A percentile compares a stretch with the other conserved stretches of the same genome.
These are phyloP conservation scores for Candida pseudoglaebosa DNA, from an alignment of 805 yeast species.

Conservation along the genomic window DNA sequence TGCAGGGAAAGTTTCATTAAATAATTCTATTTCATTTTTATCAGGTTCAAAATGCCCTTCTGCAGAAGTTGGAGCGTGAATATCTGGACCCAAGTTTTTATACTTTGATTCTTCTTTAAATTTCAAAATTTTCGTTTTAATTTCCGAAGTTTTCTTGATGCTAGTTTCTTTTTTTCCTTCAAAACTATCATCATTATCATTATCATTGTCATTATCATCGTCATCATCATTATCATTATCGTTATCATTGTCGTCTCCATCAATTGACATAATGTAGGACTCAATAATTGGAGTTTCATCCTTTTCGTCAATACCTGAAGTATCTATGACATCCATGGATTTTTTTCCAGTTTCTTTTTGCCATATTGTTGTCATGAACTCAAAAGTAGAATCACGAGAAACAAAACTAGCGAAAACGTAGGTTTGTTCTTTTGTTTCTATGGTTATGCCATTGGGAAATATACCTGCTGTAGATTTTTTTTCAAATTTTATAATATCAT, in stretches of 20 bases:
- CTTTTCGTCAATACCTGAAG: slow-evolving; percentile 2
- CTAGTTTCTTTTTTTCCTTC: slow-evolving; percentile 23
- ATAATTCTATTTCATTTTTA: slow-evolving; percentile 43
- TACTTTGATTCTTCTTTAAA: slow-evolving; percentile 38
- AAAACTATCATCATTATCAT: slow-evolving; percentile 28
- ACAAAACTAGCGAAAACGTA: slow-evolving; percentile 86
- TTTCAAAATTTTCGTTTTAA: slow-evolving; percentile 22
- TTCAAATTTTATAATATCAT: slow-evolving; percentile 70
- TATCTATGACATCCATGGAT: slow-evolving; percentile 12
- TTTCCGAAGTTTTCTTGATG: background rate
- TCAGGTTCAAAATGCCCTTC: slow-evolving; percentile 18
- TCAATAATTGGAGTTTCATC: slow-evolving; percentile 43
- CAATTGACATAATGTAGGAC: slow-evolving; percentile 40
- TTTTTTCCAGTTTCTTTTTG: slow-evolving; percentile 35
- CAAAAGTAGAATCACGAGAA: slow-evolving; percentile 73
- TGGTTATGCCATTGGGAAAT: slow-evolving; percentile 82
- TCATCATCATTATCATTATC: slow-evolving; percentile 18
- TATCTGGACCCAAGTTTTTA: slow-evolving; percentile 58
- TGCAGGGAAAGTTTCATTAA: slow-evolving; percentile 51
- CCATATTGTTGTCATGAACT: slow-evolving; percentile 70
- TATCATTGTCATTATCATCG: slow-evolving; percentile 16
- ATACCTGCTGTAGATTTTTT: slow-evolving; percentile 83
- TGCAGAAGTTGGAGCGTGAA: slow-evolving; percentile 56
- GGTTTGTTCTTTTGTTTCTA: slow-evolving; percentile 59
- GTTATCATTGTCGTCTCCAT: slow-evolving; percentile 28